Evolutionary conservation across 257 asterid species (phyloP).

Genomic region (Schizonepeta tenuifolia): DNA sequence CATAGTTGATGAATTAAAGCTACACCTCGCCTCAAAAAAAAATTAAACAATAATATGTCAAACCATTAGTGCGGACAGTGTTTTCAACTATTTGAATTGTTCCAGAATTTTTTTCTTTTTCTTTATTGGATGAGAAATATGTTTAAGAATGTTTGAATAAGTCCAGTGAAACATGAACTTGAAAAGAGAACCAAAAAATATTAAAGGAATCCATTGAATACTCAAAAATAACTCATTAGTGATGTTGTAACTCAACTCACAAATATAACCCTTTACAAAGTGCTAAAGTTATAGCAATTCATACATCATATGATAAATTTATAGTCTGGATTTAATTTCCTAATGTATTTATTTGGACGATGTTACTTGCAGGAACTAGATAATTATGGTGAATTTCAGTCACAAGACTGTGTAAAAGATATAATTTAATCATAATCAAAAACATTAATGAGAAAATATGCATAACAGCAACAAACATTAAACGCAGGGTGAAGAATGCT

Average conservation of each 20-base stretch:
- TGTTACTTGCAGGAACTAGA: not conserved
- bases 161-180: not conserved
- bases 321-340: constrained; percentile 8
- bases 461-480: constrained; percentile 9
- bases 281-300: not conserved
- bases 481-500: not conserved
- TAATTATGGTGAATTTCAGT: not conserved
- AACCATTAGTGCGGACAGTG: not conserved
- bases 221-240: not conserved
- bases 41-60: not conserved
- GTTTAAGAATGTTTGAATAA: not conserved
- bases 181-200: not conserved
- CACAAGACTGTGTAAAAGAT: not conserved
- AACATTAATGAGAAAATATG: constrained; percentile 17
- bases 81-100: not conserved
- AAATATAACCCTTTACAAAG: not conserved
- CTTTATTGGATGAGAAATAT: not conserved
- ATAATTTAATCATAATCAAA: constrained; percentile 8
- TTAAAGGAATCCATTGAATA: not conserved
- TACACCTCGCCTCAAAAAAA: not conserved
- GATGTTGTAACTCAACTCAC: constrained; percentile 9
- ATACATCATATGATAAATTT: not conserved
- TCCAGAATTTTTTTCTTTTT: not conserved
- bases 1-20: not conserved
- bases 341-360: not conserved